phyloP scores from a whole-genome alignment of 768 basidiomycete genomes.

The Suillus paluster region DNA sequence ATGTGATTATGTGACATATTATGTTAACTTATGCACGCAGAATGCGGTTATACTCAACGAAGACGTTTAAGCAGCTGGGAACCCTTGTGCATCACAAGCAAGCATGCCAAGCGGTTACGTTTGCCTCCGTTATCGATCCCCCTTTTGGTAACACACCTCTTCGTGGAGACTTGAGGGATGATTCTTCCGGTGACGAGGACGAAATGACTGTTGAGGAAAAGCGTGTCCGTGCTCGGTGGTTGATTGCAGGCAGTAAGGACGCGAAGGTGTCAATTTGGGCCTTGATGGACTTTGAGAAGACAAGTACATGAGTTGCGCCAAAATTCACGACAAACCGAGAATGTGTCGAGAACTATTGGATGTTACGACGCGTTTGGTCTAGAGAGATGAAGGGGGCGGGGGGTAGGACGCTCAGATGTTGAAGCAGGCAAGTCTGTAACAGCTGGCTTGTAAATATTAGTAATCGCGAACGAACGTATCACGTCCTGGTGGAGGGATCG shows the following conservation, averaged over 20 bases:
- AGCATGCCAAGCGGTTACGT: slow-evolving; percentile 74
- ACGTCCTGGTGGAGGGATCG: neutral
- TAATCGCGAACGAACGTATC: neutral
- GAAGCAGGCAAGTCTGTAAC: no score
- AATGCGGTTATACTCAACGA: slow-evolving; percentile 81
- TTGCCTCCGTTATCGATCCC: slow-evolving; percentile 47
- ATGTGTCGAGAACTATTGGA: no score
- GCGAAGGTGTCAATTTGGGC: slow-evolving; percentile 74
- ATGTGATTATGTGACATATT: neutral
- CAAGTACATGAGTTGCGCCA: neutral
- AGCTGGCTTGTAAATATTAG: slow-evolving; percentile 5
- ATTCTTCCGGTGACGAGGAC: slow-evolving; percentile 47
- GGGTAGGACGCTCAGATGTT: slow-evolving; percentile 55
- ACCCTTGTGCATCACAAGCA: slow-evolving; percentile 83
- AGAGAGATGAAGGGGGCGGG: slow-evolving; percentile 56
- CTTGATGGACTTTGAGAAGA: slow-evolving; percentile 53
- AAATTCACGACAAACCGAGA: no score
- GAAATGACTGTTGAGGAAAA: slow-evolving; percentile 52
- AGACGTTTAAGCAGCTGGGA: slow-evolving; percentile 81
- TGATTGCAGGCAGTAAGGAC: slow-evolving; percentile 70
- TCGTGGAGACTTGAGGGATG: slow-evolving; percentile 33
- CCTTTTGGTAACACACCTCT: neutral
- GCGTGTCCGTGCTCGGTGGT: slow-evolving; percentile 57
- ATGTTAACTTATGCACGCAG: slow-evolving; percentile 44
- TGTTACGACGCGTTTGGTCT: slow-evolving; percentile 52